Base-by-base conservation (phyloP, 2,329 filamentous ascomycete genomes). In the Sphaerulina populicola region DNA sequence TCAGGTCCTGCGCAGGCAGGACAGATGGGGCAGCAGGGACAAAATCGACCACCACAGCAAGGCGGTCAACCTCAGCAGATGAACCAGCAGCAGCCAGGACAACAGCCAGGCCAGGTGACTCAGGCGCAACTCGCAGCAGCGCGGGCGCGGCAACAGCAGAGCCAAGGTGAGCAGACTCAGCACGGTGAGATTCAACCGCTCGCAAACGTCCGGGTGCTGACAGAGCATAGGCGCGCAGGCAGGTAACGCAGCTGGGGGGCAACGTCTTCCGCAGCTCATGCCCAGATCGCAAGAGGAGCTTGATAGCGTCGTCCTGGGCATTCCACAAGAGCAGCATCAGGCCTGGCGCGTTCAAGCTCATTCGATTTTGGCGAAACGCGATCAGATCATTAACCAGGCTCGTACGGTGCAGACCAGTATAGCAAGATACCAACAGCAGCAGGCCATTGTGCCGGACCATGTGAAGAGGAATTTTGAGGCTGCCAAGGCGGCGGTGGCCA, bases 1-100 rank as follows among this genome's bases (percentile, higher is more conserved):
- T 61, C 60, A 18, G 52, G 44, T 11, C 49, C 37, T 37, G 49
- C 51, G 44, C 52, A 54, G 47, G 49, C 53, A 33, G 40, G 45
- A 15, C 53, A 52, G 37, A 41, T 49, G 36, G 58, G 55, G 40
- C 53, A 52, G 39, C 33, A 39, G 33, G 49, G 50, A 41, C 47
- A 48, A 44, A 38, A 41, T 43, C 45, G 45, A 23, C 47, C 47
- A 27, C 31, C 47, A 23, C 58, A 55, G 42, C 56, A 57, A 47
- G 57, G 55, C 11, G 47, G 47, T 10, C 54, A 53, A 29, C 43
- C 47, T 12, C 50, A 51, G 40, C 47, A 51, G 36, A 48, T 54
- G 15, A 33, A 51, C 23, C 45, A 40, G 36, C 44, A 49, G 37
- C 51, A 52, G 38, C 7, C 42, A 6, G 35, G 29, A 12, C 37